These are phyloP conservation scores for Suillus plorans DNA, from an alignment of 768 basidiomycete species.

Conservation along the genomic window DNA sequence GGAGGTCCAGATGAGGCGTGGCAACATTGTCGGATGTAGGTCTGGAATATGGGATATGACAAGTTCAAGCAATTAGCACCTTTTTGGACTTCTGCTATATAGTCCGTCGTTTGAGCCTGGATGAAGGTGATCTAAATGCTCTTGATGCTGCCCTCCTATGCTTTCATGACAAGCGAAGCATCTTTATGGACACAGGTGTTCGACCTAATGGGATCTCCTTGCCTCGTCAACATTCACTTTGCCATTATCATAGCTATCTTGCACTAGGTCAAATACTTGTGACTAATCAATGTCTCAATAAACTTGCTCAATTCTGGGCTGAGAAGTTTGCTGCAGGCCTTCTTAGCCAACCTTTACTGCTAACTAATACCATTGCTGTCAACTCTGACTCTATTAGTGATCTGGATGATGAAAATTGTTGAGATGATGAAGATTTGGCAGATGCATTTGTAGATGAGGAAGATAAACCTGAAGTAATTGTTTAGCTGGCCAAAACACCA, in stretches of 20 bases:
- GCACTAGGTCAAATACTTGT: constrained; percentile 22
- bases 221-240: constrained; percentile 29
- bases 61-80: constrained; percentile 15
- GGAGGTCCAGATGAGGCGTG: no score
- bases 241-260: constrained; percentile 25
- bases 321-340: constrained; percentile 4
- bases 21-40: no score
- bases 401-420: not conserved
- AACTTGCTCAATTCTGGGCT: constrained; percentile 2
- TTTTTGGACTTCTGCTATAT: constrained; percentile 34
- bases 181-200: constrained; percentile 15
- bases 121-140: constrained; percentile 12
- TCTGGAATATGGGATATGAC: no score
- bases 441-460: constrained; percentile 2
- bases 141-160: constrained; percentile 4
- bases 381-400: not conserved
- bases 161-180: constrained; percentile 5
- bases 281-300: constrained; percentile 4
- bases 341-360: constrained; percentile 1
- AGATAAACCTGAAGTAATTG: not conserved
- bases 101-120: constrained; percentile 2
- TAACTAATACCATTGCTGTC: not conserved
- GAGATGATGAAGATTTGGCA: constrained; percentile 1
- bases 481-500: constrained; percentile 1
- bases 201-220: constrained; percentile 17